Evolutionary conservation across 257 asterid species (phyloP).

Genomic region (Solanum virginianum): DNA sequence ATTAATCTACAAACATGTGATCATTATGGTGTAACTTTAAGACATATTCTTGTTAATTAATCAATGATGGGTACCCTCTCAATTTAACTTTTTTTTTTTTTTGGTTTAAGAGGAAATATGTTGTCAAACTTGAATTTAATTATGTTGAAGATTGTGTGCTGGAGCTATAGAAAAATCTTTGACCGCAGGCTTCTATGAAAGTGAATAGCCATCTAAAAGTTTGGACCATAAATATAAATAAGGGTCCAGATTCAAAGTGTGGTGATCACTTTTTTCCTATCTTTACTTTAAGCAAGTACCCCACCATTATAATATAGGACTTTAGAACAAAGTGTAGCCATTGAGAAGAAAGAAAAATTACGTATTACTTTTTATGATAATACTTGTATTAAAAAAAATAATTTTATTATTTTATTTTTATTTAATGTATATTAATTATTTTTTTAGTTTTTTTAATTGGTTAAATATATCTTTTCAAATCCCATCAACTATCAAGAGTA

Average conservation of each 20-base stretch:
- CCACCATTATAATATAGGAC: not conserved
- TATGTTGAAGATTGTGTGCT: not conserved
- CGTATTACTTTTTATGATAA: no score
- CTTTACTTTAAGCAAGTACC: not conserved
- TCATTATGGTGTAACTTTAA: not conserved
- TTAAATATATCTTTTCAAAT: no score
- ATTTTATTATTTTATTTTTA: no score
- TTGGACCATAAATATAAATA: not conserved
- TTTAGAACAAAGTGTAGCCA: not conserved
- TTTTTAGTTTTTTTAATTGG: no score
- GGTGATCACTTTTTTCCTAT: not conserved
- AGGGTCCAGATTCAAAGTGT: not conserved
- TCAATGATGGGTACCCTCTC: not conserved
- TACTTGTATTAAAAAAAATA: no score
- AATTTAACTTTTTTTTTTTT: not conserved
- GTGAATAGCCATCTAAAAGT: not conserved
- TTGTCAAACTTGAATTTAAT: not conserved
- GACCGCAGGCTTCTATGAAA: not conserved
- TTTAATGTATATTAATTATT: no score
- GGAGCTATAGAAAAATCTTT: not conserved
- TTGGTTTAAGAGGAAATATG: not conserved
- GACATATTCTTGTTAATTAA: not conserved
- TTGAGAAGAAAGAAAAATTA: not conserved
- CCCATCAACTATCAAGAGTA: no score
- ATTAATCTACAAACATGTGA: not conserved